phyloP scores from a whole-genome alignment of 2,329 filamentous ascomycete genomes.

The Epichloe sibirici region DNA sequence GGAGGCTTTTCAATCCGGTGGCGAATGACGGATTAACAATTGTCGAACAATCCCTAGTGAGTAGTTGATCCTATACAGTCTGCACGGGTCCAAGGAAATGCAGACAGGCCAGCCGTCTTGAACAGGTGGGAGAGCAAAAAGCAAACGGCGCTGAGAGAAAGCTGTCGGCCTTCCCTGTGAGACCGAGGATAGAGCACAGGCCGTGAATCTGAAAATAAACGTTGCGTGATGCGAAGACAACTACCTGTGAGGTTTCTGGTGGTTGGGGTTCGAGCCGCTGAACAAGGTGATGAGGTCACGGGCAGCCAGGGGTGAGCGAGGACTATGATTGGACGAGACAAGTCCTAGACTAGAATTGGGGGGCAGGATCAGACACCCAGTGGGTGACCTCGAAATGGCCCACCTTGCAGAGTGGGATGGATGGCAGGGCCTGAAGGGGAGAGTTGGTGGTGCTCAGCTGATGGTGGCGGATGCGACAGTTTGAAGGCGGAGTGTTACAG shows the following conservation, averaged over 20 bases:
- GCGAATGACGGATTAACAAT: background rate
- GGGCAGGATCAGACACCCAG: slow-evolving; percentile 6
- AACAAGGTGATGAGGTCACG: slow-evolving; percentile 16
- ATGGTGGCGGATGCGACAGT: slow-evolving; percentile 2
- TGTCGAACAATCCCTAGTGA: background rate
- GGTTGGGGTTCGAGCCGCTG: slow-evolving; percentile 2
- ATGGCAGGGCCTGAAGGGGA: background rate
- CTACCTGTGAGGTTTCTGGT: background rate
- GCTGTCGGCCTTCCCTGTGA: background rate
- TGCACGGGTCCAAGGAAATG: background rate
- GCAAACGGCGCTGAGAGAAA: background rate
- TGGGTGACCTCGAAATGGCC: background rate
- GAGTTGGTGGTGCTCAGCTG: slow-evolving; percentile 2
- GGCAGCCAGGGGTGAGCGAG: slow-evolving; percentile 7
- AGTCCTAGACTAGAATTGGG: background rate
- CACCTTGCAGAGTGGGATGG: slow-evolving; percentile 1
- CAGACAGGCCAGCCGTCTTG: slow-evolving; percentile 1
- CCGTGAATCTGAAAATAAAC: background rate
- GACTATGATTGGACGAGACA: slow-evolving; percentile 10
- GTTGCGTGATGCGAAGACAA: slow-evolving; percentile 5
- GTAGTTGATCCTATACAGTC: background rate
- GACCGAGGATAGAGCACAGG: background rate
- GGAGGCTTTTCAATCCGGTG: background rate
- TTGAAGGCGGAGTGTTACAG: background rate
- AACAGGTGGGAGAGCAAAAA: background rate